phyloP scores from a whole-genome alignment of 1,139 yeast genomes.

The Yamadazyma triangularis region DNA sequence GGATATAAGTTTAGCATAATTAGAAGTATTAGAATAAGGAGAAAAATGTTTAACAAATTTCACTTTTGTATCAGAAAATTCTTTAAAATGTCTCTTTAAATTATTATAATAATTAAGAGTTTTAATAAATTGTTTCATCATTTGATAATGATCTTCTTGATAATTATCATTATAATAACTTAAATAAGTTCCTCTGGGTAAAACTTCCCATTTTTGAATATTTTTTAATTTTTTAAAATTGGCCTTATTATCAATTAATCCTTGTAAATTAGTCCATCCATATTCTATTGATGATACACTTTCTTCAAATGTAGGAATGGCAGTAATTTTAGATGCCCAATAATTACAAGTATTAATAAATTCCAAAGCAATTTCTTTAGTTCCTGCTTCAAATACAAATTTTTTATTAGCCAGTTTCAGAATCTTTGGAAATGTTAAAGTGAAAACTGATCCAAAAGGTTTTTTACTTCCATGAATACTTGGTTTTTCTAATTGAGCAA shows the following conservation, averaged over 20 bases:
- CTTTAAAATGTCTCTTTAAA: conserved; percentile 33
- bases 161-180: conserved; percentile 28
- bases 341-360: conserved; percentile 78
- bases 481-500: conserved; percentile 37
- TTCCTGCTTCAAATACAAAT: conserved; percentile 55
- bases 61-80: conserved; percentile 28
- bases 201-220: conserved; percentile 39
- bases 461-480: conserved; percentile 3
- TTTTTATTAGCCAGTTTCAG: conserved; percentile 32
- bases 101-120: conserved; percentile 42
- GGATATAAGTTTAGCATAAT: conserved; percentile 28
- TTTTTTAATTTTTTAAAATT: conserved; percentile 32
- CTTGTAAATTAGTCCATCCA: conserved; percentile 67
- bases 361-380: conserved; percentile 63
- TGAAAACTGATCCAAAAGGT: conserved; percentile 19
- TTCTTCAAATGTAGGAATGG: conserved; percentile 62
- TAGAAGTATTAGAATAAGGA: conserved; percentile 24
- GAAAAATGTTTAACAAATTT: conserved; percentile 29
- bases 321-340: conserved; percentile 85
- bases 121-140: conserved; percentile 45
- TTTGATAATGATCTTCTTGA: conserved; percentile 32
- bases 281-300: conserved; percentile 72
- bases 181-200: conserved; percentile 41
- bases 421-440: conserved; percentile 37
- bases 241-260: conserved; percentile 23